Evolutionary conservation across 2,329 filamentous ascomycete genomes (phyloP), one percentile per base, ranked within the genome.

Genomic region (Diaporthe sp.): DNA sequence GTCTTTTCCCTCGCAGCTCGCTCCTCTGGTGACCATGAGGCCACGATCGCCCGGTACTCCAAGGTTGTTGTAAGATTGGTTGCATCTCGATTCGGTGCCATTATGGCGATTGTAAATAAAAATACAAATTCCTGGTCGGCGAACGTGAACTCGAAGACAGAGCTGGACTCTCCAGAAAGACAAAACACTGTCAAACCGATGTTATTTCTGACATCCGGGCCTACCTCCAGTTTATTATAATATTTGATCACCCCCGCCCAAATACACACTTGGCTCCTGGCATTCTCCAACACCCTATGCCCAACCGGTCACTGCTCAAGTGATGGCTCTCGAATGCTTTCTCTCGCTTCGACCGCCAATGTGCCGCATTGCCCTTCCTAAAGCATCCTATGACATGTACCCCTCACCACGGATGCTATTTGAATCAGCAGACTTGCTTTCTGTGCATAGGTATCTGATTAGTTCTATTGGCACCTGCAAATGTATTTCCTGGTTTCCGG

Each of bases 21-120:
- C 55, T 58, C 55, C 55, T 58, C 55, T 37, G 32, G 55, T 58
- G 55, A 58, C 55, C 55, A 58, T 37, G 55, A 58, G 19, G 32
- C 55, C 55, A 58, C 55, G 19, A 58, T 58, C 19, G 55, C 15
- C 19, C 37, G 55, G 55, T 37, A 37, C 22, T 58, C 19, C 30
- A 58, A 7, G 37, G 55, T 37, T n/a, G 55, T 58, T 37, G 9
- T 9, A 37, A n/a, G 9, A n/a, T 35, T n/a, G 9, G 32, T 7
- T 58, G 55, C 30, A 39, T 13, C 37, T 4, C 13, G 37, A 39
- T 39, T 39, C 8, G 55, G 19, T 58, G 55, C 4, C 55, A 58
- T 58, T 13, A n/a, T 37, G 13, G 17, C 30, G 32, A 35, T 35
- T 58, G 19, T n/a, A 13, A 37, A 32, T 39, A 13, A 39, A 39